These are phyloP conservation scores for Leptodontidium sp. DNA, from an alignment of 2,329 filamentous ascomycete genomes.

Conservation along the genomic window DNA sequence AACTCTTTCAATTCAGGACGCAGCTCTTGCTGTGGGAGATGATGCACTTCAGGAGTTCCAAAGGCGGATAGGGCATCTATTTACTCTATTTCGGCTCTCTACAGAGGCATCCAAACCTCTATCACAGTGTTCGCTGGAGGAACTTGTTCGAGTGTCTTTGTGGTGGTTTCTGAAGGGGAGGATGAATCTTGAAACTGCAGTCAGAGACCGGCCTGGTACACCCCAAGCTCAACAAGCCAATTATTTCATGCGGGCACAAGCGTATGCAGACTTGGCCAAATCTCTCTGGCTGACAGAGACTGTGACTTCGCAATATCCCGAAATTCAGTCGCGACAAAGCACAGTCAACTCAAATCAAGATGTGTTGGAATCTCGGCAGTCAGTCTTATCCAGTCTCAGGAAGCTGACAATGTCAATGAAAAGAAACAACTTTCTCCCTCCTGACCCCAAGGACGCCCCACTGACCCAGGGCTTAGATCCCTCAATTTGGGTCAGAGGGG, in stretches of 20 bases:
- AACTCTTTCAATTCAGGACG: slow-evolving; percentile 39
- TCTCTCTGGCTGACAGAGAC: slow-evolving; percentile 79
- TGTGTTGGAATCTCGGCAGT: slow-evolving; percentile 58
- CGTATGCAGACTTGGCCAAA: slow-evolving; percentile 87
- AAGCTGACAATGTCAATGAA: slow-evolving; percentile 85
- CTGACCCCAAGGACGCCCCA: slow-evolving; percentile 67
- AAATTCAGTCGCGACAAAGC: slow-evolving; percentile 29
- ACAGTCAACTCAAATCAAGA: slow-evolving; percentile 47
- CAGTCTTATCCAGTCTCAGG: slow-evolving; percentile 70
- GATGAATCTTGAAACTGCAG: slow-evolving; percentile 74
- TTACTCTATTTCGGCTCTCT: slow-evolving; percentile 78
- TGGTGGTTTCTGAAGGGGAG: slow-evolving; percentile 94
- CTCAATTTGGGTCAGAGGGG: slow-evolving; percentile 80
- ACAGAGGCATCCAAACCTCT: slow-evolving; percentile 77
- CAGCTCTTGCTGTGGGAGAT: slow-evolving; percentile 51
- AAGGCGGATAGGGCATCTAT: slow-evolving; percentile 74
- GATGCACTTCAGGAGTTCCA: slow-evolving; percentile 76
- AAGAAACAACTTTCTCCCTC: slow-evolving; percentile 79
- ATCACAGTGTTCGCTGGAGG: slow-evolving; percentile 66
- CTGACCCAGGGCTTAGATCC: slow-evolving; percentile 83
- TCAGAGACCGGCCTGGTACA: slow-evolving; percentile 68
- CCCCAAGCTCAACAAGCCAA: slow-evolving; percentile 62
- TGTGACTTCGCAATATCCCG: slow-evolving; percentile 49
- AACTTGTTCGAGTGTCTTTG: slow-evolving; percentile 75
- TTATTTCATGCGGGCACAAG: slow-evolving; percentile 71